A percentile compares a stretch with the other conserved stretches of the same genome.
phyloP scores from a whole-genome alignment of 768 basidiomycete species.

The Polyporus arcularius region DNA sequence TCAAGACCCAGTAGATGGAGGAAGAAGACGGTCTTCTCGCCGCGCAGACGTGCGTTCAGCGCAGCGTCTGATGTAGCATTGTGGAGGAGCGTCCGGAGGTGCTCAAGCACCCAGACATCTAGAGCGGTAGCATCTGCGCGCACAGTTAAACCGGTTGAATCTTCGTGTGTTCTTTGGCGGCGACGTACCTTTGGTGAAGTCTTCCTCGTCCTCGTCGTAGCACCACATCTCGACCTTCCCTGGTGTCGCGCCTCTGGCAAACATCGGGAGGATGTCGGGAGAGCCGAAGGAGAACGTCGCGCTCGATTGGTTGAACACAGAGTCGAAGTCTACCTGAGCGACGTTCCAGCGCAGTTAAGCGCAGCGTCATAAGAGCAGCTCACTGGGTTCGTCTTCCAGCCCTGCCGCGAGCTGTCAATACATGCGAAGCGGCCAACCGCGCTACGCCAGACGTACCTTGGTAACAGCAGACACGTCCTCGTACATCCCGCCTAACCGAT shows the following conservation, averaged over 20 bases:
- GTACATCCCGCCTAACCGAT: slow-evolving; percentile 72
- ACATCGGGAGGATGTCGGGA: slow-evolving; percentile 90
- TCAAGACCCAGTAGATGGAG: slow-evolving; percentile 83
- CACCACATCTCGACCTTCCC: slow-evolving; percentile 75
- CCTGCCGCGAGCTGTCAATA: slow-evolving; percentile 41
- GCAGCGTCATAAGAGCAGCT: background rate
- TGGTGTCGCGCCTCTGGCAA: slow-evolving; percentile 68
- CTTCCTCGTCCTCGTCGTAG: slow-evolving; percentile 77
- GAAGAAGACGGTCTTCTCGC: slow-evolving; percentile 73
- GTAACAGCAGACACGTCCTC: slow-evolving; percentile 89
- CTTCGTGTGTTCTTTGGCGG: background rate
- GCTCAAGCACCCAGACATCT: slow-evolving; percentile 79
- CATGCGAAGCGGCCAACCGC: background rate
- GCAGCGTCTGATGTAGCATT: slow-evolving; percentile 59
- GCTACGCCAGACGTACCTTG: slow-evolving; percentile 44
- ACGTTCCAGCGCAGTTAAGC: background rate
- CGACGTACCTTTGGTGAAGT: slow-evolving; percentile 76
- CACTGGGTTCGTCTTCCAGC: slow-evolving; percentile 87
- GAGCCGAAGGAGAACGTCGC: slow-evolving; percentile 83
- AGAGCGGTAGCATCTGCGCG: slow-evolving; percentile 68
- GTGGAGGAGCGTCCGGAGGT: slow-evolving; percentile 58
- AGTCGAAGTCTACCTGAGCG: slow-evolving; percentile 72
- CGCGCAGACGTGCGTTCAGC: slow-evolving; percentile 53
- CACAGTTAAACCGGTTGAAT: background rate
- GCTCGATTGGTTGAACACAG: slow-evolving; percentile 81